Percentiles rank a stretch among this genome's conserved stretches.
Evolutionary conservation across 2,329 filamentous ascomycete genomes (phyloP).

Genomic region (Lasiodiplodia sp.): DNA sequence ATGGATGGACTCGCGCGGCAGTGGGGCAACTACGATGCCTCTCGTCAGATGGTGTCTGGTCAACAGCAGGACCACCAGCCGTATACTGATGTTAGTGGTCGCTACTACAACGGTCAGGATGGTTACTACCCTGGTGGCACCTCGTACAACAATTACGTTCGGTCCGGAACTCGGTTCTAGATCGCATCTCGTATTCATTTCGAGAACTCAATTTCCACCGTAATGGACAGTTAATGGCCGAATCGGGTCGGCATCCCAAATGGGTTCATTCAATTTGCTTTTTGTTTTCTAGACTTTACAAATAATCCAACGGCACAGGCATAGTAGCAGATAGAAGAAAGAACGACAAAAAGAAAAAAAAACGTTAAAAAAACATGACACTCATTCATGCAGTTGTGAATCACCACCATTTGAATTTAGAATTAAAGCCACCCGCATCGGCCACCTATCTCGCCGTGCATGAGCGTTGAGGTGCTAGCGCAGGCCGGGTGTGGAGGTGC

Average conservation of each 20-base stretch:
- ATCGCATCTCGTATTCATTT: constrained; percentile 6
- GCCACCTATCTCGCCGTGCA: constrained; percentile 14
- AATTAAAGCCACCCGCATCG: constrained; percentile 5
- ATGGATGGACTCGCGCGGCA: not conserved
- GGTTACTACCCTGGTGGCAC: constrained; percentile 1
- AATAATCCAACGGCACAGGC: not conserved
- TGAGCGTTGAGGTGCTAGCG: constrained; percentile 17
- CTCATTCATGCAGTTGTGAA: not conserved
- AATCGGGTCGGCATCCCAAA: constrained; percentile 1
- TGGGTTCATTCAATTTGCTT: not conserved
- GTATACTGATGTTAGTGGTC: constrained; percentile 18
- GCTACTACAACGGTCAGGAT: constrained; percentile 26
- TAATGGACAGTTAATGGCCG: not conserved
- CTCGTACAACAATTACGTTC: constrained; percentile 8
- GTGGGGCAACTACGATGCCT: constrained; percentile 16
- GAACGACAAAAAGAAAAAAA: constrained; percentile 16
- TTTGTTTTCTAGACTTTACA: not conserved
- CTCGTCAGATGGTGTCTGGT: not conserved
- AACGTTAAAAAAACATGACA: not conserved
- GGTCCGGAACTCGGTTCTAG: not conserved
- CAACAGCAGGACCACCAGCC: constrained; percentile 8
- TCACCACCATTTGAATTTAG: not conserved
- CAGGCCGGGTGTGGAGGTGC: constrained; percentile 12
- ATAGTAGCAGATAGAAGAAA: constrained; percentile 13
- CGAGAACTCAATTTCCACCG: constrained; percentile 6